A percentile compares a stretch with the other conserved stretches of the same genome.
phyloP scores from a whole-genome alignment of 1,284 basidiomycete species.

The Xanthoconium separans region DNA sequence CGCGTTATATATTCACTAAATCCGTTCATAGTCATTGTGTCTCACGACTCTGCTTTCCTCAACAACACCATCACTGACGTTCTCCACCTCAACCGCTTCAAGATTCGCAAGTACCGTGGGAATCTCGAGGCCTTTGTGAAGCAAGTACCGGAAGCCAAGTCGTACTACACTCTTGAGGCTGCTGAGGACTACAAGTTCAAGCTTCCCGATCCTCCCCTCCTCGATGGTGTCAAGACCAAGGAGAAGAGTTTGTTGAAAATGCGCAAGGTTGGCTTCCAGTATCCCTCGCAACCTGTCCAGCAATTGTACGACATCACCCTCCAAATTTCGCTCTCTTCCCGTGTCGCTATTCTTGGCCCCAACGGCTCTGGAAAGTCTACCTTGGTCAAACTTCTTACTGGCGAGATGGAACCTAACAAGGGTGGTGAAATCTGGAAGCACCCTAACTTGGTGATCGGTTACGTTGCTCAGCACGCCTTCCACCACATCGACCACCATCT shows the following conservation, averaged over 20 bases:
- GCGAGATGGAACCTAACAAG: conserved; percentile 95
- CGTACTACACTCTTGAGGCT: conserved; percentile 95
- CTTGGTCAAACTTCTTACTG: conserved; percentile 97
- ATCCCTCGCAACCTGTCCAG: conserved; percentile 81
- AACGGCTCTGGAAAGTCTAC: conserved; percentile 99
- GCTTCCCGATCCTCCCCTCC: conserved; percentile 92
- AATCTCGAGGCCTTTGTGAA: conserved; percentile 97
- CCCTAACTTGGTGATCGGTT: conserved; percentile 98
- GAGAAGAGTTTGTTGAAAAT: conserved; percentile 98
- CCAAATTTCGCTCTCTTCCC: conserved; percentile 95
- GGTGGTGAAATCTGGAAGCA: conserved; percentile 99
- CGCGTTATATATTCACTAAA: conserved; percentile 17
- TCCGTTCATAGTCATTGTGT: conserved; percentile 75
- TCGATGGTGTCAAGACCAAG: conserved; percentile 99
- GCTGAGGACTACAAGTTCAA: conserved; percentile 97
- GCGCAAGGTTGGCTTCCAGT: conserved; percentile 97
- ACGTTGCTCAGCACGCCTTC: conserved; percentile 98
- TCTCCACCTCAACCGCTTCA: conserved; percentile 99
- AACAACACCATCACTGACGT: conserved; percentile 99
- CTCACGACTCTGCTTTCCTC: conserved; percentile 98
- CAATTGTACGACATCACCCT: conserved; percentile 94
- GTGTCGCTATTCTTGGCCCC: conserved; percentile 94
- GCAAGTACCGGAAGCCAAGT: conserved; percentile 95
- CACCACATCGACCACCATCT: conserved; percentile 98
- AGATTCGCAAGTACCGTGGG: conserved; percentile 95